Percentiles rank a stretch among this genome's conserved stretches.
Evolutionary conservation across 2,329 filamentous ascomycete genomes (phyloP).

Genomic region (Epichloe bromicola): DNA sequence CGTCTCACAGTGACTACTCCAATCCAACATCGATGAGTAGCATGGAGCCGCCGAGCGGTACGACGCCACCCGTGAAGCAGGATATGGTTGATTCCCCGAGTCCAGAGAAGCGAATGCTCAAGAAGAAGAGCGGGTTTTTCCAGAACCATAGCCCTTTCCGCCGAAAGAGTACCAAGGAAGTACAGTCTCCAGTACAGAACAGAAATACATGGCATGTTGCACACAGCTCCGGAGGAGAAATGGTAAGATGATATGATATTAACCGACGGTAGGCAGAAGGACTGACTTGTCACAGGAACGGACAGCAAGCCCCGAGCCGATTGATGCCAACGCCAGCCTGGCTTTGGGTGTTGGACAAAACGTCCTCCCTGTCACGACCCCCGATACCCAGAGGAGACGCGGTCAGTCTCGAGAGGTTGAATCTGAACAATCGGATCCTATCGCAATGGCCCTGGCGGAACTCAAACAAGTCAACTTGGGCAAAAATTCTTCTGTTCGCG

Average conservation of each 20-base stretch:
- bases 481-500: conserved; percentile 69
- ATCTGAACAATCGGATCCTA: conserved; percentile 64
- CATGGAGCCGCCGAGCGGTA: conserved; percentile 63
- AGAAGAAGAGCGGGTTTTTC: conserved; percentile 77
- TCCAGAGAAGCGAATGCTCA: conserved; percentile 53
- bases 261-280: neutral
- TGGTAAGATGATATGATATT: neutral
- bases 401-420: conserved; percentile 21
- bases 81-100: conserved; percentile 32
- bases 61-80: conserved; percentile 61
- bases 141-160: conserved; percentile 87
- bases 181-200: conserved; percentile 27
- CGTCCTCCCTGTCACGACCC: conserved; percentile 82
- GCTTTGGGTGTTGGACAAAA: conserved; percentile 93
- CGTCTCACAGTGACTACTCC: conserved; percentile 83
- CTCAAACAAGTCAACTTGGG: conserved; percentile 66
- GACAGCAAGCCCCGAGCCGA: conserved; percentile 62
- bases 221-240: conserved; percentile 9
- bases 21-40: conserved; percentile 83
- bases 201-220: conserved; percentile 48
- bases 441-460: conserved; percentile 83
- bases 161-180: conserved; percentile 75
- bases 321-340: conserved; percentile 83
- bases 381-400: conserved; percentile 41
- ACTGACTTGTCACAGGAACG: conserved; percentile 22